A percentile compares a stretch with the other conserved stretches of the same genome.
phyloP scores from a whole-genome alignment of 495 filamentous ascomycete genomes.

The Penicillium odoratum region DNA sequence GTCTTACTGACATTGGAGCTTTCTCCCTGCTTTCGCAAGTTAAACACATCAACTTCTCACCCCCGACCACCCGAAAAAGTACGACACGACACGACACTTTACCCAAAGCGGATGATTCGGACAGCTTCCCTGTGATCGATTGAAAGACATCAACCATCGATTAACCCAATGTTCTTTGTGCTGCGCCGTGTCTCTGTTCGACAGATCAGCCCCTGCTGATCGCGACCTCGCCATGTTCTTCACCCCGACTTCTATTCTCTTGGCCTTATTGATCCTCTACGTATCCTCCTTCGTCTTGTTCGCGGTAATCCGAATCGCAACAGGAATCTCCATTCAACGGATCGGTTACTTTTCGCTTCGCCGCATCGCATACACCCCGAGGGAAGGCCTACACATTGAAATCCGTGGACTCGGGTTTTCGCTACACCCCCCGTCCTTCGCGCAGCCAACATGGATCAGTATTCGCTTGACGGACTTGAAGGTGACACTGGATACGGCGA shows the following conservation, averaged over 20 bases:
- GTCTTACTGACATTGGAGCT: slow-evolving; percentile 3
- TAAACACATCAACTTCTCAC: background rate
- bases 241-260: slow-evolving; percentile 77
- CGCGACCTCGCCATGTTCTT: slow-evolving; percentile 56
- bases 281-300: slow-evolving; percentile 91
- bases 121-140: background rate
- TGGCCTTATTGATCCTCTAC: slow-evolving; percentile 80
- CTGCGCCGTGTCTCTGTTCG: slow-evolving; percentile 20
- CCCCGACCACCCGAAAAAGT: background rate
- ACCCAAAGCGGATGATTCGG: slow-evolving; percentile 14
- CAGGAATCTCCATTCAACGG: slow-evolving; percentile 93
- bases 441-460: slow-evolving; percentile 95
- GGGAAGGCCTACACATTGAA: slow-evolving; percentile 84
- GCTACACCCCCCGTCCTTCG: slow-evolving; percentile 89
- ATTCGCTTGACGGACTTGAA: slow-evolving; percentile 80
- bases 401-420: slow-evolving; percentile 84
- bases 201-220: slow-evolving; percentile 42
- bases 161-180: slow-evolving; percentile 25
- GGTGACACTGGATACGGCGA: slow-evolving; percentile 75
- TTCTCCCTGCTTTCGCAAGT: background rate
- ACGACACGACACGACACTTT: background rate
- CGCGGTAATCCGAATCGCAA: slow-evolving; percentile 86
- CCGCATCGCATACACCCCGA: slow-evolving; percentile 82
- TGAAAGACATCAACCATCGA: slow-evolving; percentile 3
- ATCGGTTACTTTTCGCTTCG: slow-evolving; percentile 89